These are phyloP conservation scores for Raffaelea deltoideospora DNA, from an alignment of 2,329 filamentous ascomycete genomes.

Conservation along the genomic window DNA sequence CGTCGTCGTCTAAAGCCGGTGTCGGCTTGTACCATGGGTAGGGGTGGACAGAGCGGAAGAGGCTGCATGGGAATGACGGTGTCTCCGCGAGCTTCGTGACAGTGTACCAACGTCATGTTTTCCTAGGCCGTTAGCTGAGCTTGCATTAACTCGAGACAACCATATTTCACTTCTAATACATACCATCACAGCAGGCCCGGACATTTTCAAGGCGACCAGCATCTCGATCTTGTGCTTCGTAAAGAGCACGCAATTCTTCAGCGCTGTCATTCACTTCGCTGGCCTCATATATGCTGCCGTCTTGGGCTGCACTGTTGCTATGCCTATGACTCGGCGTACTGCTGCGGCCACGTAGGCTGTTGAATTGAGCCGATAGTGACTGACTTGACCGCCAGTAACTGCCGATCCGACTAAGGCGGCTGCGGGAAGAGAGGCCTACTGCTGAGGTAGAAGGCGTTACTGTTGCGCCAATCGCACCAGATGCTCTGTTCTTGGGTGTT, in stretches of 20 bases:
- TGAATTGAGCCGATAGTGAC: slow-evolving; percentile 26
- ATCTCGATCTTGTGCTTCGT: slow-evolving; percentile 64
- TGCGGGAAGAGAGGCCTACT: slow-evolving; percentile 16
- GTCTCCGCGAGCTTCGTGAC: slow-evolving; percentile 15
- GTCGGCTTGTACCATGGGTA: slow-evolving; percentile 5
- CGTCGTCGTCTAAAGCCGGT: slow-evolving; percentile 2
- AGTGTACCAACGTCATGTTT: slow-evolving; percentile 60
- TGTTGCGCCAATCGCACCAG: slow-evolving; percentile 14
- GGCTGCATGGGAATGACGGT: slow-evolving; percentile 8
- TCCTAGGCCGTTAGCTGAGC: slow-evolving; percentile 24
- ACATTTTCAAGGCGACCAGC: slow-evolving; percentile 83
- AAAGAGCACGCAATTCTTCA: slow-evolving; percentile 67
- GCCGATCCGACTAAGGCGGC: slow-evolving; percentile 43
- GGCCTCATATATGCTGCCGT: slow-evolving; percentile 28
- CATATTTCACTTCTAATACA: slow-evolving; percentile 24
- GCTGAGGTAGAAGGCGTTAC: slow-evolving; percentile 7
- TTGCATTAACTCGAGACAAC: not conserved
- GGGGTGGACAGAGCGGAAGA: slow-evolving; percentile 5
- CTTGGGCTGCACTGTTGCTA: slow-evolving; percentile 15
- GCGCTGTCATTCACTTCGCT: slow-evolving; percentile 59
- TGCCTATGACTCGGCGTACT: slow-evolving; percentile 13
- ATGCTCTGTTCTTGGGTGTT: slow-evolving; percentile 23
- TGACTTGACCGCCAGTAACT: slow-evolving; percentile 41
- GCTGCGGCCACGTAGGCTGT: slow-evolving; percentile 36
- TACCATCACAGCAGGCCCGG: slow-evolving; percentile 92